Conservation (phyloP, 2,329 filamentous ascomycete genomes). For the Diaporthe citrichinensis region DNA sequence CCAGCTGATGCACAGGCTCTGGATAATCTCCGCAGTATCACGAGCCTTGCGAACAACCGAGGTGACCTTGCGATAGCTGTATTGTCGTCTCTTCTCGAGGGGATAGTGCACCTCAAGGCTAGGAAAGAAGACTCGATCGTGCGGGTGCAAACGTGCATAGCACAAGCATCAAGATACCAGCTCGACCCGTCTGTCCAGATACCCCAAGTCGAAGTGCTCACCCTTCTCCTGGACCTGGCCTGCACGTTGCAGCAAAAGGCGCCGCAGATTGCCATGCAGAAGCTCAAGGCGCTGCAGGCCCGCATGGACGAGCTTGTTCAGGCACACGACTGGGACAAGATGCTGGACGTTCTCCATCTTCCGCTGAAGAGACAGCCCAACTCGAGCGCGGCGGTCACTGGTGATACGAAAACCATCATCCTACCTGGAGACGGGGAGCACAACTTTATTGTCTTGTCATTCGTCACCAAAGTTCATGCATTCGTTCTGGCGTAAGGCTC, state of each 20-base stretch:
- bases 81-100: constrained; percentile 77
- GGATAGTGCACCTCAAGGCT: constrained; percentile 76
- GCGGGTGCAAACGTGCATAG: constrained; percentile 79
- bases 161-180: constrained; percentile 80
- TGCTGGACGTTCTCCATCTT: constrained; percentile 65
- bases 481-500: constrained; percentile 67
- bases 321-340: constrained; percentile 60
- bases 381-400: constrained; percentile 66
- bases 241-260: constrained; percentile 77
- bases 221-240: constrained; percentile 77
- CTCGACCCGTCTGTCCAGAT: constrained; percentile 74
- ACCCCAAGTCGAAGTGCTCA: constrained; percentile 76
- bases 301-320: constrained; percentile 70
- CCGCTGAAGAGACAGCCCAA: constrained; percentile 68
- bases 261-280: constrained; percentile 68
- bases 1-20: constrained; percentile 74
- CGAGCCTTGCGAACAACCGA: constrained; percentile 69
- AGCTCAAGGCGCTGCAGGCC: constrained; percentile 73
- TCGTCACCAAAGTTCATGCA: constrained; percentile 72
- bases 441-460: constrained; percentile 72
- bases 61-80: constrained; percentile 76
- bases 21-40: constrained; percentile 77
- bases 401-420: constrained; percentile 70
- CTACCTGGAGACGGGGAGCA: constrained; percentile 61
- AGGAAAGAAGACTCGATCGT: constrained; percentile 76